Evolutionary conservation across 306 rosid species (phyloP).

Genomic region (Casuarina equisetifolia): DNA sequence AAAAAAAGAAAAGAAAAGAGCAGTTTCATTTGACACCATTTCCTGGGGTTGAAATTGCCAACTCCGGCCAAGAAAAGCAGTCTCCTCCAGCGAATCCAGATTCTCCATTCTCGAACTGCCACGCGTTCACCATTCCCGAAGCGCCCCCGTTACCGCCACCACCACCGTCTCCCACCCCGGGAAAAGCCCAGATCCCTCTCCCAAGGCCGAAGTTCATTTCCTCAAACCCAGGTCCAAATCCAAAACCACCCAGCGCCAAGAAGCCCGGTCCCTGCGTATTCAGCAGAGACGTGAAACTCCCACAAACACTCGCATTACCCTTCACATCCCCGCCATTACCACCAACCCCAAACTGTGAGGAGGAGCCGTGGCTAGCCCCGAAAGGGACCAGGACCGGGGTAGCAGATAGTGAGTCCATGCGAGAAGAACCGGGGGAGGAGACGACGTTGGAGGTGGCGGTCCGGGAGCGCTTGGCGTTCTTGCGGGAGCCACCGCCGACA

Average conservation of each 20-base stretch:
- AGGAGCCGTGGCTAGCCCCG: conserved; percentile 19
- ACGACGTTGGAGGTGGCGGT: conserved; percentile 22
- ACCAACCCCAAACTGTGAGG: conserved; percentile 33
- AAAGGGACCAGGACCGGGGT: conserved; percentile 43
- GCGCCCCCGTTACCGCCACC: conserved; percentile 25
- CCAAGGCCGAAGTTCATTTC: conserved; percentile 69
- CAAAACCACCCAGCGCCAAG: conserved; percentile 77
- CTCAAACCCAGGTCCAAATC: conserved; percentile 61
- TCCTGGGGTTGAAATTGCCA: conserved; percentile 84
- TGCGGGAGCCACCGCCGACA: conserved; percentile 87
- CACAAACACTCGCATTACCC: conserved; percentile 37
- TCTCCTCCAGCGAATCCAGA: conserved; percentile 63
- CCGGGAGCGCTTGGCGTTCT: conserved; percentile 92
- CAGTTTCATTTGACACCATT: conserved; percentile 64
- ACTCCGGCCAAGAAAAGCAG: conserved; percentile 88
- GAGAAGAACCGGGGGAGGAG: conserved; percentile 21
- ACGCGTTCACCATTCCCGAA: conserved; percentile 45
- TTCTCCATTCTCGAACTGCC: conserved; percentile 79
- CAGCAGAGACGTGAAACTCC: conserved; percentile 74
- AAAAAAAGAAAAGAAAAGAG: not conserved
- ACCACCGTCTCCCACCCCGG: conserved; percentile 55
- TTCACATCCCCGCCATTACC: conserved; percentile 39
- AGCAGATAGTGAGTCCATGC: conserved; percentile 27
- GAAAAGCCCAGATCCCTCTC: conserved; percentile 66
- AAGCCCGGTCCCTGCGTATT: conserved; percentile 66